Base-by-base conservation (phyloP, 805 yeast genomes). In the Tetrapisispora taiwanensis region DNA sequence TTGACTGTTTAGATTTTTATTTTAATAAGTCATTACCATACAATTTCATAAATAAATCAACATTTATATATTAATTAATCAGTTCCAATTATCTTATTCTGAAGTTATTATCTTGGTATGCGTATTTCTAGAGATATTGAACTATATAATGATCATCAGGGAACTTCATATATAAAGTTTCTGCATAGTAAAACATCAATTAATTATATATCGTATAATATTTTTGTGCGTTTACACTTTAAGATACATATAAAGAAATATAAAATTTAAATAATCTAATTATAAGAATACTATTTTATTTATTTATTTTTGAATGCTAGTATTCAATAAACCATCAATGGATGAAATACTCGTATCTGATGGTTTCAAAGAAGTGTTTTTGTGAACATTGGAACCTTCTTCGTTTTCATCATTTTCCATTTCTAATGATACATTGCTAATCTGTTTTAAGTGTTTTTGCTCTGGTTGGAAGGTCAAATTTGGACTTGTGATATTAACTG, bases 401-500 rank as follows among this genome's bases (percentile, higher is more conserved):
- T 34, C 26, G 7, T 18, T 18, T 26, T 15, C 26, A 27, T 8
- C 7, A 28, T 4, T 12, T 10, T 10, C 13, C 3, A 26, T 15
- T 28, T 44, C 47, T 20, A 28, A 42, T 4, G 30, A 36, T 10
- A 37, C 41, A 34, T 31, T 18, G 9, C 22, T 26, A 10, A 42
- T 36, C 12, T 15, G 17, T 12, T 17, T 36, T 14, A 20, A 4
- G 4, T 42, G 33, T 4, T 30, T 27, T 7, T 46, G 43, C 36
- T 46, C 50, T 30, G 47, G 55, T 32, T 56, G 54, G 46, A 58
- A 63, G 12, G 60, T 56, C 34, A 61, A 43, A 35, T 59, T 62
- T 0, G 88, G 88, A 61, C 89, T 81, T 3, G 88, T 78, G 41
- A 86, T 84, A 58, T 84, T 86, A 15, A 86, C 95, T 0, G 95